Base-by-base conservation (phyloP, 331 rosid genomes). In the Rosa hybrid region DNA sequence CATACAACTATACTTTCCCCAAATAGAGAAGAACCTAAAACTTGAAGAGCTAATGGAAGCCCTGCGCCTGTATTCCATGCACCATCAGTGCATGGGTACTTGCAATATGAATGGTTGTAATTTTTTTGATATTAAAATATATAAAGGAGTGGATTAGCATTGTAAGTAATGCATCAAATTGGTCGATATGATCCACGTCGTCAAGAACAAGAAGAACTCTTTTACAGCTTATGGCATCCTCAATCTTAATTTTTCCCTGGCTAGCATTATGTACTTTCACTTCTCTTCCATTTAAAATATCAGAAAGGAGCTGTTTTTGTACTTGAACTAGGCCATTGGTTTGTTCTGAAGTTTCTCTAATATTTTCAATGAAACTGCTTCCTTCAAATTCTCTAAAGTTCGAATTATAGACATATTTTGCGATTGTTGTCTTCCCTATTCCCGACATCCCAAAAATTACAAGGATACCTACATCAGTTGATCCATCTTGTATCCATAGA, bases 391-490 rank as follows among this genome's bases (percentile, higher is more conserved):
- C 21, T 25, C 25, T 5, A 39, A 41, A 74, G 39, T n/a, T 72
- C 4, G 41, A 10, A 59, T 74, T 53, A 18, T 72, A 74, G 7
- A 42, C 39, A 21, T 8, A 6, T 18, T 65, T 74, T 1, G 79
- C 72, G 2, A 81, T 49, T 14, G 83, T 65, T 44, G 83, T 59
- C 12, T 75, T 75, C 44, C 78, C 79, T 65, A 81, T 65, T 53
- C 83, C 83, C 2, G 39, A 9, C 46, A 81, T 81, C 3, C 83
- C 83, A 8, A 57, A 42, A 0, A 75, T 27, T 18, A 81, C 23
- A 2, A 50, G 9, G 20, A 62, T 16, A 41, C 68, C 72, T 0
- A 54, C 41, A 27, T 51, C 59, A 0, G 0, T 17, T n/a, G 56
- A 27, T 8, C 17, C 53, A 65, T 73, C 41, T 42, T 25, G 21